Base-by-base conservation (phyloP, 768 basidiomycete species). In the Vishniacozyma victoriae region DNA sequence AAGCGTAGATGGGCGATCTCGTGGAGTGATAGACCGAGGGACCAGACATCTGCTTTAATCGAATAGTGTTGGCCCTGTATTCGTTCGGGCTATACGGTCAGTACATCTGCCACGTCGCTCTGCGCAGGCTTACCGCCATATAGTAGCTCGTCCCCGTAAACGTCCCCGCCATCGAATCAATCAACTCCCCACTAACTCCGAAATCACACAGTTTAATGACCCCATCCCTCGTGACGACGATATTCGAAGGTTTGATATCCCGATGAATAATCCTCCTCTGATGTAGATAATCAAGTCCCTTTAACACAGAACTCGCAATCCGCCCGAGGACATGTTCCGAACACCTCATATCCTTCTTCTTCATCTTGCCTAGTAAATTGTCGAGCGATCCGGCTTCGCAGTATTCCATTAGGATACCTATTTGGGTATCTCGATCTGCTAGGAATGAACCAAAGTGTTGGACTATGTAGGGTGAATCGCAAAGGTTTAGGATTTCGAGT, bases 171-270 rank as follows among this genome's bases (percentile, higher is more conserved):
- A 70, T 49, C 3, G 68, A 70, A 41, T 70, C 61, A 18, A 72
- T 61, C 26, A 72, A 45, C 52, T 73, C 72, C 2, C 72, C 72
- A n/a, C 67, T 69, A 1, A 73, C 72, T 9, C 72, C 72, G 46
- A 73, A 73, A 55, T 73, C 72, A 43, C 72, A 73, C 19, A 73
- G 52, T 60, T 73, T 73, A 54, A 72, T 64, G 23, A 61, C 55
- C 13, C 72, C 72, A 13, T 55, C 44, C 20, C 55, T 47, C 2
- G 71, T 71, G 14, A 73, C 54, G 26, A 73, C 57, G 22, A 73
- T 70, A 54, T 73, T 73, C 14, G 69, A 70, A n/a, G 72, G 72
- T 47, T 73, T 73, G 59, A 73, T 73, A 54, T 73, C 72, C 23
- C 72, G 50, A 57, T 73, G 72, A 18, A 73, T 67, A 53, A 73